Percentiles rank a stretch among this genome's conserved stretches.
Conservation (phyloP, 2,329 filamentous ascomycete genomes). For the Pseudonectria foliicola region DNA sequence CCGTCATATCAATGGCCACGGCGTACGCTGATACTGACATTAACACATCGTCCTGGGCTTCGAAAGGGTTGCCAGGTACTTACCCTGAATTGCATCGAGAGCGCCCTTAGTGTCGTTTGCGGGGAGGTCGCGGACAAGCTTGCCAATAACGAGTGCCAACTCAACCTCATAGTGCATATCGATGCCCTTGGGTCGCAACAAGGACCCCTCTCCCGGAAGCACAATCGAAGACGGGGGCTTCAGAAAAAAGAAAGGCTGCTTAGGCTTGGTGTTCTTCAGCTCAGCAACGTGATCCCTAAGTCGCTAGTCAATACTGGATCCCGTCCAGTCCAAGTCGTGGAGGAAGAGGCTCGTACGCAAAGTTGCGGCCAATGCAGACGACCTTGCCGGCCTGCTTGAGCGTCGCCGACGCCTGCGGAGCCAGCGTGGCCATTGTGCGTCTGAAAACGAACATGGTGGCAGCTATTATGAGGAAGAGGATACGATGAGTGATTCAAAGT, state of each 20-base stretch:
- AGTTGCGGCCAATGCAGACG: slow-evolving; percentile 92
- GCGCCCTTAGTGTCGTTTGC: slow-evolving; percentile 68
- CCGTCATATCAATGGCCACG: slow-evolving; percentile 94
- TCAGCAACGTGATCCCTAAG: slow-evolving; percentile 84
- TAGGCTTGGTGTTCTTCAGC: slow-evolving; percentile 78
- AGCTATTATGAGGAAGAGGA: background rate
- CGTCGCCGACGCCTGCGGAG: slow-evolving; percentile 35
- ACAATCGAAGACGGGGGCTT: slow-evolving; percentile 88
- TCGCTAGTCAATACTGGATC: slow-evolving; percentile 10
- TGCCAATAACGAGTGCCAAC: slow-evolving; percentile 82
- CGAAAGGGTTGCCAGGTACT: slow-evolving; percentile 14
- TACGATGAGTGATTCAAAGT: background rate
- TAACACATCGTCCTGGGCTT: slow-evolving; percentile 1
- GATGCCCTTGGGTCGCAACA: slow-evolving; percentile 75
- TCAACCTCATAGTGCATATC: slow-evolving; percentile 94
- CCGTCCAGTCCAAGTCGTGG: slow-evolving; percentile 9
- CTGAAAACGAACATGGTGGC: slow-evolving; percentile 30
- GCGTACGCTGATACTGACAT: slow-evolving; percentile 58
- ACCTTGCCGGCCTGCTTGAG: slow-evolving; percentile 61
- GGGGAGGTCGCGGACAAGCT: slow-evolving; percentile 67
- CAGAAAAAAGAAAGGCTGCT: slow-evolving; percentile 98
- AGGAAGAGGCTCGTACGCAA: slow-evolving; percentile 57
- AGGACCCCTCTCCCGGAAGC: slow-evolving; percentile 67
- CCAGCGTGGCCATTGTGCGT: slow-evolving; percentile 31
- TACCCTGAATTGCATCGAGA: slow-evolving; percentile 74